Percentiles rank a stretch among this genome's conserved stretches.
phyloP scores from a whole-genome alignment of 2,329 filamentous ascomycete genomes.

The Spiromastix sp. region DNA sequence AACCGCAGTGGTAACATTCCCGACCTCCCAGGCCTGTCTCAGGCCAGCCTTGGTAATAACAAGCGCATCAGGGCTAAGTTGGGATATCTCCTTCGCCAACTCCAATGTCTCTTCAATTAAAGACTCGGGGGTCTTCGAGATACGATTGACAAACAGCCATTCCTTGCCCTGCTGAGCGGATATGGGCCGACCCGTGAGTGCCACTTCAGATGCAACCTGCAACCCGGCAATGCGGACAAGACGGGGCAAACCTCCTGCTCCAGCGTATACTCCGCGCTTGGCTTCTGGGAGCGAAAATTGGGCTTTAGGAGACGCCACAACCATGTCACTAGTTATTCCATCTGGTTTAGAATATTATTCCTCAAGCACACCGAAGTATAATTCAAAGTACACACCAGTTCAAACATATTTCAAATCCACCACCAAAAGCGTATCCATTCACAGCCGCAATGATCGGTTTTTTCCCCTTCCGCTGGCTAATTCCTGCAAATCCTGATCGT shows the following conservation, averaged over 20 bases:
- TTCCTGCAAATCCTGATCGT: conserved; percentile 42
- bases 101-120: conserved; percentile 63
- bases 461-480: conserved; percentile 47
- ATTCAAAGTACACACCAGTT: conserved; percentile 63
- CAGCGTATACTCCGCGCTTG: conserved; percentile 57
- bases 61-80: conserved; percentile 62
- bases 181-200: conserved; percentile 52
- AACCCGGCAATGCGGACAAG: conserved; percentile 56
- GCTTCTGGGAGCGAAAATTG: conserved; percentile 63
- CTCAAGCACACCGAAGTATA: too few species aligned
- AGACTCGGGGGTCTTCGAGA: conserved; percentile 57
- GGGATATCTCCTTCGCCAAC: conserved; percentile 50
- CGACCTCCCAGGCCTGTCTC: conserved; percentile 58
- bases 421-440: conserved; percentile 66
- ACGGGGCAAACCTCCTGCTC: conserved; percentile 60
- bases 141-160: conserved; percentile 58
- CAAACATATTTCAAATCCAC: conserved; percentile 77
- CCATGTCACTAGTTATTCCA: conserved; percentile 55
- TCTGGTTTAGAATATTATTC: too few species aligned
- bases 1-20: conserved; percentile 53
- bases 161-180: conserved; percentile 47
- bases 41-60: conserved; percentile 60
- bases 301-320: conserved; percentile 49
- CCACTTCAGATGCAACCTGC: conserved; percentile 62
- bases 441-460: conserved; percentile 71